Base-by-base conservation (phyloP, 225 moss, liverwort and hornwort genomes). In the Marchantia paleacea region DNA sequence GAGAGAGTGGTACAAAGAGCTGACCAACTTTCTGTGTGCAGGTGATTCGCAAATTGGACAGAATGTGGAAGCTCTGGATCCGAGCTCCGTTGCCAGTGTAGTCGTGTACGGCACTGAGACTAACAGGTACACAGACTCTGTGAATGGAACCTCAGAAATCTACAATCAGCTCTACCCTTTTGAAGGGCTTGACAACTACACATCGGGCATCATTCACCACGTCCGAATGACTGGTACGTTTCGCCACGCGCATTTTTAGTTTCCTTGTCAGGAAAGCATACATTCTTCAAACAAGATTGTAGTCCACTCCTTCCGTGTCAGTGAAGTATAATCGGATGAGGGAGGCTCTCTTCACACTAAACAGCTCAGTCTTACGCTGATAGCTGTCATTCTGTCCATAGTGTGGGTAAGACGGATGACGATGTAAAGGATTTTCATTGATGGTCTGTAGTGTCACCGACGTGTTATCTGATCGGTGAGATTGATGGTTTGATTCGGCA, bases 161-260 rank as follows among this genome's bases (percentile, higher is more conserved):
- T 99, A 99, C 81, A 95, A 81, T 84, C 97, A 95, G 79, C 75
- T 92, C 7, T 99, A 95, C 63, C 97, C 97, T 0, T 99, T 87
- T 73, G 26, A 85, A 7, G 90, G 84, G 6, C 77, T 89, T n/a
- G 82, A 92, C 67, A 99, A 99, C 80, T 99, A 99, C 60, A 94
- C 97, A 12, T 99, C 95, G 1, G 95, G 93, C 78, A 95, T 99
- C 67, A 95, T 99, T 63, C 97, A 99, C 76, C 95, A 99, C 80
- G 95, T 91, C 60, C 93, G 94, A 70, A 85, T 99, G 53, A 86
- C 85, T 64, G 97, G 95, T 97, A 90, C 25, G 26, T n/a, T n/a
- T n/a, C n/a, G n/a, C n/a, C n/a, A n/a, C n/a, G n/a, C n/a, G n/a
- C n/a, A n/a, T n/a, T n/a, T n/a, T n/a, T n/a, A n/a, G n/a, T n/a